Evolutionary conservation across 352 stramenopile species (phyloP).

Genomic region (Globisporangium nagaii): DNA sequence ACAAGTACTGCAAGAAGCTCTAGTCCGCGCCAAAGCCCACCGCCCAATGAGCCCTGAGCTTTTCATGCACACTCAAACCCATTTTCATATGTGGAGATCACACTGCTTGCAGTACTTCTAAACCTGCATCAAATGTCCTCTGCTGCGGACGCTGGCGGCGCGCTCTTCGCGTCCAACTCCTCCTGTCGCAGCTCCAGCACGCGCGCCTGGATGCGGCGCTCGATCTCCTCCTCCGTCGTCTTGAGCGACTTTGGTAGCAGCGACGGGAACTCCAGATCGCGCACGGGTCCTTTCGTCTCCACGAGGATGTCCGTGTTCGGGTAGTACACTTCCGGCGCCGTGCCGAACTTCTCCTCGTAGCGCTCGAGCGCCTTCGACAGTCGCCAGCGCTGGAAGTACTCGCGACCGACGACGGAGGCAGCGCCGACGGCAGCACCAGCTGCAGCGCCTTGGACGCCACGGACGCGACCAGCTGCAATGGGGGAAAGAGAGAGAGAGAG

Average conservation of each 20-base stretch:
- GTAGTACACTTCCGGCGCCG: conserved; percentile 54
- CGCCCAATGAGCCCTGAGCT: too few relatives aligned
- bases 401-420: conserved; percentile 52
- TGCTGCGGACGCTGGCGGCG: not conserved
- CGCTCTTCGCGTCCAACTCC: conserved; percentile 7
- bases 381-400: conserved; percentile 77
- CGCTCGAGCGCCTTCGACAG: conserved; percentile 66
- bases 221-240: conserved; percentile 70
- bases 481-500: not conserved
- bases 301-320: conserved; percentile 54
- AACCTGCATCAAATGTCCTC: too few relatives aligned
- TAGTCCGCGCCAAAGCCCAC: too few relatives aligned
- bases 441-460: conserved; percentile 58
- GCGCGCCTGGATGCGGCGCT: conserved; percentile 67
- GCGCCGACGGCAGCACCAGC: conserved; percentile 55
- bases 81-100: too few relatives aligned
- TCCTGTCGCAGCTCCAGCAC: conserved; percentile 56
- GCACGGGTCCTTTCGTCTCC: conserved; percentile 50
- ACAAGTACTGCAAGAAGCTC: conserved; percentile 46
- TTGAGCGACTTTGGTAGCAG: conserved; percentile 67
- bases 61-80: too few relatives aligned
- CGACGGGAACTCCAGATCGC: conserved; percentile 58
- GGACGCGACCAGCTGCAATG: conserved; percentile 48
- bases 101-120: too few relatives aligned
- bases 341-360: conserved; percentile 78